phyloP scores from a whole-genome alignment of 208 protist species.

The Blastocrithidia nonstop region DNA sequence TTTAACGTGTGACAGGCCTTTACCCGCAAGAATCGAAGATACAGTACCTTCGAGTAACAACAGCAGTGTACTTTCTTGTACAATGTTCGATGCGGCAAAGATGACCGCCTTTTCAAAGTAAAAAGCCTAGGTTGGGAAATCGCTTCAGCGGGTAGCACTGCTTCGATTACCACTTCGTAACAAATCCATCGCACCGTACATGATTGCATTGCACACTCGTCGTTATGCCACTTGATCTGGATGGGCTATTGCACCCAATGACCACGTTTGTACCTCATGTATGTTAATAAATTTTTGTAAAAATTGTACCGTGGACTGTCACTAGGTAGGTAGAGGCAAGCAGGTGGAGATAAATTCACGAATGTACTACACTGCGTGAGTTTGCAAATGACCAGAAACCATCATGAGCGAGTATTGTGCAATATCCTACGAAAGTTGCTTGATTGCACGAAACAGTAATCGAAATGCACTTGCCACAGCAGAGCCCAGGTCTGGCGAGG shows the following conservation, averaged over 20 bases:
- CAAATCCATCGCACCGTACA: constrained; percentile 35
- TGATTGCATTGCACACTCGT: constrained; percentile 35
- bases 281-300: constrained; percentile 28
- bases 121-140: constrained; percentile 49
- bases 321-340: constrained; percentile 24
- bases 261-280: constrained; percentile 17
- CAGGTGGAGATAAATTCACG: constrained; percentile 47
- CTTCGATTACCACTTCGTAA: constrained; percentile 31
- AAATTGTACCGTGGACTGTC: constrained; percentile 47
- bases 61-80: constrained; percentile 58
- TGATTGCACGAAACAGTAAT: constrained; percentile 47
- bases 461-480: constrained; percentile 47
- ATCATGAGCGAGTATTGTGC: constrained; percentile 45
- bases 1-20: constrained; percentile 12
- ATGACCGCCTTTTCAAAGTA: constrained; percentile 69
- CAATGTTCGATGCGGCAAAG: constrained; percentile 62
- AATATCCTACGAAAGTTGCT: constrained; percentile 40
- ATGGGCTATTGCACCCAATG: constrained; percentile 6
- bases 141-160: constrained; percentile 40
- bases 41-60: constrained; percentile 51
- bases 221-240: constrained; percentile 24
- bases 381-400: constrained; percentile 30
- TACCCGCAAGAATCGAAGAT: constrained; percentile 39
- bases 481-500: constrained; percentile 31
- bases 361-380: constrained; percentile 54